phyloP scores from a whole-genome alignment of 345 rosid genomes.

The Trapa incisa region DNA sequence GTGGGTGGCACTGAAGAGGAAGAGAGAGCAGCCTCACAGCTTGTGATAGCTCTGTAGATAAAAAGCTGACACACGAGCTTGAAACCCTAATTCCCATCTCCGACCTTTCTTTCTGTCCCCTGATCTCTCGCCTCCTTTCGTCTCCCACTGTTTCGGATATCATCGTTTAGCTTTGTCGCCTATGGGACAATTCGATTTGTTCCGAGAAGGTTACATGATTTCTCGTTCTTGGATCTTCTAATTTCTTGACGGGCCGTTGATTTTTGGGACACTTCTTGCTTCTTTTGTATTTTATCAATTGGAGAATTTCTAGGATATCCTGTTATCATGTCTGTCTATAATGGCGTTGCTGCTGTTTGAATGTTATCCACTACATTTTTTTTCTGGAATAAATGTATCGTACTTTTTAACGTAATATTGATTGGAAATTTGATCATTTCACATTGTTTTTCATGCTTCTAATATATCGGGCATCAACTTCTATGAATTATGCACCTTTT shows the following conservation, averaged over 20 bases:
- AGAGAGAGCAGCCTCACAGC: not conserved
- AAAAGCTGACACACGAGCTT: not conserved
- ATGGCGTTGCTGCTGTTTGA: not conserved
- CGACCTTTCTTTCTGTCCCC: not conserved
- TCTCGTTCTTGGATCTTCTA: not conserved
- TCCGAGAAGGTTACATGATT: not conserved
- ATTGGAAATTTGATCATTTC: not conserved
- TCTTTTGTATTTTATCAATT: not conserved
- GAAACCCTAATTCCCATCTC: not conserved
- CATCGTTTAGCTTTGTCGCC: not conserved
- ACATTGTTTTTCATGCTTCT: not conserved
- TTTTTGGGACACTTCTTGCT: not conserved
- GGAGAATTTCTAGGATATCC: not conserved
- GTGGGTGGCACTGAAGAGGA: not conserved
- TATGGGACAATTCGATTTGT: not conserved
- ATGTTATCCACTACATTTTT: not conserved
- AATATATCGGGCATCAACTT: not conserved
- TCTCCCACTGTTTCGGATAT: not conserved
- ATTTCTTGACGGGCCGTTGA: not conserved
- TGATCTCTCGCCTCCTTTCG: not conserved
- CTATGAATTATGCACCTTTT: not conserved
- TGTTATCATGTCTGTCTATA: not conserved
- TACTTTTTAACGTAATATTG: not conserved
- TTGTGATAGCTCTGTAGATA: not conserved
- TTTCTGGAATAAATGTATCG: too few relatives aligned